A percentile compares a stretch with the other conserved stretches of the same genome.
phyloP scores from a whole-genome alignment of 768 basidiomycete genomes.

The Steccherinum ochraceum region DNA sequence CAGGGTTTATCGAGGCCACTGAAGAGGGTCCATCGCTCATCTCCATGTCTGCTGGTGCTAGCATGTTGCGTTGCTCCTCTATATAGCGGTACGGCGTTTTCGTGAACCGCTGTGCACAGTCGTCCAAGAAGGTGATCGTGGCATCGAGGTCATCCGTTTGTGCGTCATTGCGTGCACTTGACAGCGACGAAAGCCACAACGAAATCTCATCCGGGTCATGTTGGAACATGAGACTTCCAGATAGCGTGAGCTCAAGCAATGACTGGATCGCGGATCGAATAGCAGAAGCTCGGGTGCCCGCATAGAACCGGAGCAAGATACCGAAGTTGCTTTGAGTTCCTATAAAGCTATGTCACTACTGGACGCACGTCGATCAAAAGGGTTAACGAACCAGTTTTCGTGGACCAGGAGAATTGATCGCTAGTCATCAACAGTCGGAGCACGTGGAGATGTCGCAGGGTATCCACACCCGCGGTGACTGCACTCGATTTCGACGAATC shows the following conservation, averaged over 20 bases:
- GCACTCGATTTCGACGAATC: slow-evolving; percentile 8
- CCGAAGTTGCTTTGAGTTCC: slow-evolving; percentile 59
- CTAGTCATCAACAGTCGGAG: slow-evolving; percentile 67
- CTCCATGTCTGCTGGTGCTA: neutral
- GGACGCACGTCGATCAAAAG: neutral
- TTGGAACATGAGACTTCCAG: slow-evolving; percentile 73
- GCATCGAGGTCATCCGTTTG: slow-evolving; percentile 51
- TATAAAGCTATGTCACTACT: neutral
- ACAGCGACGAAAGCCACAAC: slow-evolving; percentile 69
- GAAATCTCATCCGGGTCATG: slow-evolving; percentile 64
- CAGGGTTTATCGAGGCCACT: slow-evolving; percentile 17
- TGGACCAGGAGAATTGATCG: slow-evolving; percentile 75
- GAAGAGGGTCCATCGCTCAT: neutral
- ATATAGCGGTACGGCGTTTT: slow-evolving; percentile 85
- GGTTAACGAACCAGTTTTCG: slow-evolving; percentile 50
- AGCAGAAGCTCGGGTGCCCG: slow-evolving; percentile 40
- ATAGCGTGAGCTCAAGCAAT: slow-evolving; percentile 62
- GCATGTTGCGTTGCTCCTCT: slow-evolving; percentile 51
- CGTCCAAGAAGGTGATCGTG: slow-evolving; percentile 71
- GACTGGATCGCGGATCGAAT: slow-evolving; percentile 43
- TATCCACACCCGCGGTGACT: slow-evolving; percentile 36
- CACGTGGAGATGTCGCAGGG: slow-evolving; percentile 71
- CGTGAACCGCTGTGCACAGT: slow-evolving; percentile 74
- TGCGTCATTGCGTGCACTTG: slow-evolving; percentile 33
- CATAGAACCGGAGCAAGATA: slow-evolving; percentile 63